These are phyloP conservation scores for Komagataella mondaviorum DNA, from an alignment of 805 yeast genomes.

Conservation along the genomic window DNA sequence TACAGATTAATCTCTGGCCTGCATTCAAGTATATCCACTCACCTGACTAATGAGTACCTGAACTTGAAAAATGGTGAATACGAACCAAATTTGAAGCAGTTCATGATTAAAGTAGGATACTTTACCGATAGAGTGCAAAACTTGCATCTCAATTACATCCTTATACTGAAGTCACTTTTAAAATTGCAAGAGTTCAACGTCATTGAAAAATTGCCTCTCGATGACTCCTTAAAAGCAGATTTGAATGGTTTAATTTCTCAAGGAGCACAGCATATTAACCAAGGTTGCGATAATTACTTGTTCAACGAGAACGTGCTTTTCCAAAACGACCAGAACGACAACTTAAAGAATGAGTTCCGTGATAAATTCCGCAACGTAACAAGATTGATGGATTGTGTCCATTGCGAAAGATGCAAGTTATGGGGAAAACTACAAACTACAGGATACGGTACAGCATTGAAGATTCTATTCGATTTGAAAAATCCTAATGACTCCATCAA, in stretches of 20 bases:
- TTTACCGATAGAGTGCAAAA: conserved; percentile 83
- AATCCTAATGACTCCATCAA: conserved; percentile 33
- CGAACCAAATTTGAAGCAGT: conserved; percentile 71
- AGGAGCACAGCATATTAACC: conserved; percentile 6
- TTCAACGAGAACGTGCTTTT: conserved; percentile 33
- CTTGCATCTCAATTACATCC: conserved; percentile 83
- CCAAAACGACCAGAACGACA: conserved; percentile 29
- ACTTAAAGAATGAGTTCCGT: conserved; percentile 76
- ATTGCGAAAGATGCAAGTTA: conserved; percentile 92
- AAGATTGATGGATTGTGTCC: conserved; percentile 94
- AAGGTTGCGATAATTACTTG: conserved; percentile 10
- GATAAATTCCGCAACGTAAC: conserved; percentile 80
- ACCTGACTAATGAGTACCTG: conserved; percentile 72
- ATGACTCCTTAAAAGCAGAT: conserved; percentile 15
- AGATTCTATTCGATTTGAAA: conserved; percentile 70
- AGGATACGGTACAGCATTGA: conserved; percentile 95
- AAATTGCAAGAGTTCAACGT: conserved; percentile 27
- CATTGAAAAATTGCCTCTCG: conserved; percentile 12
- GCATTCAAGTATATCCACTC: conserved; percentile 94
- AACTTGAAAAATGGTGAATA: conserved; percentile 61
- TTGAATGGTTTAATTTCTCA: conserved; percentile 19
- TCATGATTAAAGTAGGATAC: conserved; percentile 82
- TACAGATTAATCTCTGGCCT: conserved; percentile 81
- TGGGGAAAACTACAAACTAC: conserved; percentile 98
- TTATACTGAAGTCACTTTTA: conserved; percentile 68